Evolutionary conservation across 352 stramenopile genomes (phyloP), one percentile per base, ranked within the genome.

Genomic region (Pythium brassicae): DNA sequence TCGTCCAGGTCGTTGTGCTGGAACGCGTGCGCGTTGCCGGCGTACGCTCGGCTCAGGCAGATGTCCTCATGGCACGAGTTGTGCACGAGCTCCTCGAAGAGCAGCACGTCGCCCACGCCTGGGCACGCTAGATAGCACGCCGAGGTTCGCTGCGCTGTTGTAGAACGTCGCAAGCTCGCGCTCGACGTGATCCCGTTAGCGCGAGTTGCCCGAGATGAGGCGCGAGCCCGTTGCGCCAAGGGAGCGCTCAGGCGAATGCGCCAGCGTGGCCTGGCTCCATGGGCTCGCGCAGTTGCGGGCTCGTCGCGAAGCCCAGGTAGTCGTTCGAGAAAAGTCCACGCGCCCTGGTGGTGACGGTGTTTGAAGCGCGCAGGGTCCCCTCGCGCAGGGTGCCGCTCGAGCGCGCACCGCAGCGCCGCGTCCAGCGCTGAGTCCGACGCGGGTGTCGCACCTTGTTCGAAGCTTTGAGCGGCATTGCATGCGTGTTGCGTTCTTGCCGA

Each of bases 261-360:
- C 40, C 40, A 83, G 53, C 29, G 62, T 59, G 40, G 75, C 32
- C 10, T 96, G 72, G 34, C 29, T 74, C 59, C 37, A 89, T 72
- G 43, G 70, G 78, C 50, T 70, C 53, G 15, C 71, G 66, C 46
- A 97, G 75, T 61, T 71, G 44, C 19, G 52, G 39, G 48, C 66
- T 87, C 14, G 87, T 82, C 17, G 95, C 92, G 42, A 99, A 78
- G 19, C 97, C 95, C 20, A 99, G 74, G 63, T 99, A 99, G 59
- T 99, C 97, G 65, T 99, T 99, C 52, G 88, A 98, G 59, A 96
- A 69, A 99, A 99, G 68, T 99, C 97, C 44, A 97, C 68, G 40
- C 66, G 74, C 12, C 60, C 44, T 12, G 61, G 50, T 12, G 63
- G 51, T 1, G 60, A 49, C 29, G 72, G 35, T 12, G 40, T 19